Percentiles rank a stretch among this genome's conserved stretches.
Evolutionary conservation across 179 eudicot species (phyloP).

Genomic region (Heliamphora pulchella): DNA sequence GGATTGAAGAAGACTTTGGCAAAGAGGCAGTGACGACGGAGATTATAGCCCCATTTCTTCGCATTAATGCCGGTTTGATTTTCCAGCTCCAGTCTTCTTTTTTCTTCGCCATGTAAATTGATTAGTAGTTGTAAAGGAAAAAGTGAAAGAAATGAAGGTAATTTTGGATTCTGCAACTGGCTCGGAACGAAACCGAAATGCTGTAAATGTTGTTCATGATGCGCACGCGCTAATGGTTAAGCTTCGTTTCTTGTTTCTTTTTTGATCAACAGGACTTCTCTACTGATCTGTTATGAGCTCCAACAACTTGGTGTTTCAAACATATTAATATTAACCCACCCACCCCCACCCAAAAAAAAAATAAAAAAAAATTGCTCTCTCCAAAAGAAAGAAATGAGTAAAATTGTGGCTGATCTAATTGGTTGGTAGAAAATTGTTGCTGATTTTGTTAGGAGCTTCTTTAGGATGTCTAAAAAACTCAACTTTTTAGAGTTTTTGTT

Average conservation of each 20-base stretch:
- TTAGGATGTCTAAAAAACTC: too few relatives aligned
- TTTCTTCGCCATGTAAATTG: background rate
- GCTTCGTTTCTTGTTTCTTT: background rate
- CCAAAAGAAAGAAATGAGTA: too few relatives aligned
- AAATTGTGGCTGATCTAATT: too few relatives aligned
- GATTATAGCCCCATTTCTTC: background rate
- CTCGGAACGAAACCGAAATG: background rate
- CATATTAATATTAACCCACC: background rate
- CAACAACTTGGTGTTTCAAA: background rate
- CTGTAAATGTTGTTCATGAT: constrained; percentile 11
- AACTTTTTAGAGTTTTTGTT: too few relatives aligned
- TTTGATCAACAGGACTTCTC: background rate
- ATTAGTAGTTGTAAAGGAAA: background rate
- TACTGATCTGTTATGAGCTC: background rate
- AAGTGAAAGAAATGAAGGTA: constrained; percentile 2
- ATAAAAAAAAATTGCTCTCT: too few relatives aligned
- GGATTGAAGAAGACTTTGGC: constrained; percentile 73
- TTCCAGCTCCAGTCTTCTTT: background rate
- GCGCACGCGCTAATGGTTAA: background rate
- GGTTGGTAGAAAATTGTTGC: too few relatives aligned
- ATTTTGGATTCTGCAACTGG: background rate
- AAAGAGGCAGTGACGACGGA: constrained; percentile 39
- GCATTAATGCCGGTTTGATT: background rate
- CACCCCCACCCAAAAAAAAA: too few relatives aligned
- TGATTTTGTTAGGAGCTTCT: too few relatives aligned